phyloP scores from a whole-genome alignment of 805 yeast genomes.

The Candida sphagnicola region DNA sequence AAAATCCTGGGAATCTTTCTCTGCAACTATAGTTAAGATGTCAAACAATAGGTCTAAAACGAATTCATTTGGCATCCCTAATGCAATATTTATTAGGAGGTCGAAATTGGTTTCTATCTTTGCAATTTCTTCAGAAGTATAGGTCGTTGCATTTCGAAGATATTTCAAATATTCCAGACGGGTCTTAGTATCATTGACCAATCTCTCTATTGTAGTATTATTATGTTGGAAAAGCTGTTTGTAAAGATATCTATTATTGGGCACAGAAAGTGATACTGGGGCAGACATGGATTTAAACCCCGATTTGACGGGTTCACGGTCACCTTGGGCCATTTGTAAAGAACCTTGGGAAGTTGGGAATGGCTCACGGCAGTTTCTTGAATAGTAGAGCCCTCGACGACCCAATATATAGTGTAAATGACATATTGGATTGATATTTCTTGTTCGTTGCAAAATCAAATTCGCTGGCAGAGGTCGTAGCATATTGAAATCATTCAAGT shows the following conservation, averaged over 20 bases:
- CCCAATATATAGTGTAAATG: no score
- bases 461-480: neutral
- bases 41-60: constrained; percentile 17
- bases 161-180: constrained; percentile 10
- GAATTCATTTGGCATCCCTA: constrained; percentile 14
- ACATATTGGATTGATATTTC: no score
- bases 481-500: no score
- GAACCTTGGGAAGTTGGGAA: neutral
- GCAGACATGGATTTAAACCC: neutral
- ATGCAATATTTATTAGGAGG: constrained; percentile 19
- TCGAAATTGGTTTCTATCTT: constrained; percentile 15
- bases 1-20: constrained; percentile 1
- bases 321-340: neutral
- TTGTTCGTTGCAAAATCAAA: neutral
- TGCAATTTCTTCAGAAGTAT: constrained; percentile 8
- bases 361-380: neutral
- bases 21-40: constrained; percentile 22
- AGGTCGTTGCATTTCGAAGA: constrained; percentile 6
- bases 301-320: neutral
- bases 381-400: neutral
- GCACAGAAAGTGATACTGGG: neutral
- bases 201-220: constrained; percentile 1
- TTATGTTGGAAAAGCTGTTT: neutral
- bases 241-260: neutral
- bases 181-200: neutral